Evolutionary conservation across 106 monocot species (phyloP).

Genomic region (Dactylorhiza incarnata): DNA sequence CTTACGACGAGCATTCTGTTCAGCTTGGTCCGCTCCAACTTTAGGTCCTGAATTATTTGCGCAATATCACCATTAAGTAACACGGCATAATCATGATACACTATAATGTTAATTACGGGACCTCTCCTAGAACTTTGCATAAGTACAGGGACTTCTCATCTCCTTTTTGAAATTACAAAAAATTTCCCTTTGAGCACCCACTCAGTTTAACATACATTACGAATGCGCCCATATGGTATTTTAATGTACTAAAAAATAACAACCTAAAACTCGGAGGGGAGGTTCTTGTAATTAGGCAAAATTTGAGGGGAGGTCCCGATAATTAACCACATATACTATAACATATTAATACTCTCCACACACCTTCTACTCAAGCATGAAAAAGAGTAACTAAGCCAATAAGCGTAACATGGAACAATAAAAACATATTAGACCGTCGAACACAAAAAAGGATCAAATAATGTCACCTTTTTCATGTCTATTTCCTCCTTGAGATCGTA

Average conservation of each 20-base stretch:
- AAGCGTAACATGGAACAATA: neutral
- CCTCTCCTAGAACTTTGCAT: no score
- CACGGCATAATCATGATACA: neutral
- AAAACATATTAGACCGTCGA: neutral
- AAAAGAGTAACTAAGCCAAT: neutral
- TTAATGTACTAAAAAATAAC: no score
- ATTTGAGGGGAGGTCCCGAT: no score
- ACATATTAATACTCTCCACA: neutral
- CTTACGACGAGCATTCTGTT: slow-evolving; percentile 21
- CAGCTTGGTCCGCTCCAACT: slow-evolving; percentile 23
- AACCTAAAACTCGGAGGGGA: no score
- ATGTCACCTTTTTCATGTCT: slow-evolving; percentile 3
- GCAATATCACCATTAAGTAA: neutral
- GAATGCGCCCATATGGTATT: no score
- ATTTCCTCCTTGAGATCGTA: neutral
- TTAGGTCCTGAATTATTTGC: slow-evolving; percentile 31
- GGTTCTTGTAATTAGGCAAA: no score
- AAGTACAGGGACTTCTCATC: no score
- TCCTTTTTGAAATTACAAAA: no score
- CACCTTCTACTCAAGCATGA: neutral
- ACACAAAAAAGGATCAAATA: neutral
- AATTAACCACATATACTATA: neutral
- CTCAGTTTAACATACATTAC: no score
- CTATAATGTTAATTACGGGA: neutral
- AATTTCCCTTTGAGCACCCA: no score